These are phyloP conservation scores for Hemileccinum impolitum DNA, from an alignment of 768 basidiomycete species.

Conservation along the genomic window DNA sequence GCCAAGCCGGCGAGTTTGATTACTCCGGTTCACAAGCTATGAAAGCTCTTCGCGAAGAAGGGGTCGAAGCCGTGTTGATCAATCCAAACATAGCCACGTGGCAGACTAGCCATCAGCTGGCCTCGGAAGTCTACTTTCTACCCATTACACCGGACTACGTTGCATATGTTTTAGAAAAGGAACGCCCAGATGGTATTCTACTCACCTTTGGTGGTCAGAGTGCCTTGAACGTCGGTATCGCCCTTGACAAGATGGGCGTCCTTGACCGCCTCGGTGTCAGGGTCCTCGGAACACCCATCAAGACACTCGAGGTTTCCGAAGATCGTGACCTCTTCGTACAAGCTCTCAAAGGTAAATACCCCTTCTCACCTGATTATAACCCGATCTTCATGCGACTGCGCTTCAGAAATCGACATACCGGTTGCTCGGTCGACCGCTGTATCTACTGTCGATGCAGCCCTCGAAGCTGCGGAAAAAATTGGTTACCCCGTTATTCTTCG, in stretches of 20 bases:
- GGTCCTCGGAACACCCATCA: slow-evolving; percentile 93
- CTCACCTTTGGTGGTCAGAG: slow-evolving; percentile 98
- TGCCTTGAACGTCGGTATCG: slow-evolving; percentile 96
- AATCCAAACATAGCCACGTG: slow-evolving; percentile 99
- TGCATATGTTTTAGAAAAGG: slow-evolving; percentile 97
- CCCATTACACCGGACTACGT: slow-evolving; percentile 97
- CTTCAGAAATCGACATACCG: slow-evolving; percentile 92
- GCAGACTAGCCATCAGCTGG: slow-evolving; percentile 98
- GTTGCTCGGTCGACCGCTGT: slow-evolving; percentile 95
- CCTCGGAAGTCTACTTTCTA: slow-evolving; percentile 95
- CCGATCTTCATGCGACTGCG: slow-evolving; percentile 4
- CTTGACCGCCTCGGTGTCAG: slow-evolving; percentile 88
- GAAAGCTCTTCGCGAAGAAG: slow-evolving; percentile 95
- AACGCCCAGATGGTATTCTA: slow-evolving; percentile 94
- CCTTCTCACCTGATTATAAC: not conserved
- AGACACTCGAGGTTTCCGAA: slow-evolving; percentile 94
- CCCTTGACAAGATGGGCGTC: slow-evolving; percentile 94
- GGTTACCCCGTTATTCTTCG: slow-evolving; percentile 98
- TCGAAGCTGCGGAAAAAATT: slow-evolving; percentile 85
- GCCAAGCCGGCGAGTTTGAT: slow-evolving; percentile 99
- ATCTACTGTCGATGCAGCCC: slow-evolving; percentile 90
- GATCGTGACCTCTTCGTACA: slow-evolving; percentile 95
- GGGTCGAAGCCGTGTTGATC: slow-evolving; percentile 90
- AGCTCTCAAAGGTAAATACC: slow-evolving; percentile 86
- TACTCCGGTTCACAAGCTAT: slow-evolving; percentile 99